A percentile compares a stretch with the other conserved stretches of the same genome.
phyloP scores from a whole-genome alignment of 1,284 basidiomycete species.

The Stygiomarasmius scandens region DNA sequence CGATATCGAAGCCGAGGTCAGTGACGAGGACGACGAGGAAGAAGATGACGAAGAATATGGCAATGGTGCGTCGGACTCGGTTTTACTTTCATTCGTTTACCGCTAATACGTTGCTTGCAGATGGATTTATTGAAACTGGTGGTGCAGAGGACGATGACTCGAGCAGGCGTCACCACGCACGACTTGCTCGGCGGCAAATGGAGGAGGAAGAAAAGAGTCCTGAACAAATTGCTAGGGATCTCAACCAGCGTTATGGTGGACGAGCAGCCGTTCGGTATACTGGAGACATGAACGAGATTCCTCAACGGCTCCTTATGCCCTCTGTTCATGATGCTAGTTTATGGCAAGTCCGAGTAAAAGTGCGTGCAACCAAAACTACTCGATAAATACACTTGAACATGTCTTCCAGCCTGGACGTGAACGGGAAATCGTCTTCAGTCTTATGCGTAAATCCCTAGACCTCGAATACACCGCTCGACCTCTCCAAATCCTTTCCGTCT shows the following conservation, averaged over 20 bases:
- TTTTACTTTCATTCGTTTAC: not conserved
- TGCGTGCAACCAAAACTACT: conserved; percentile 36
- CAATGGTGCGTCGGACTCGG: conserved; percentile 50
- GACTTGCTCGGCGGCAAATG: conserved; percentile 67
- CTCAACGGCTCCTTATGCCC: conserved; percentile 96
- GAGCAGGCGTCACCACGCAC: conserved; percentile 72
- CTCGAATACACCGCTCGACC: conserved; percentile 77
- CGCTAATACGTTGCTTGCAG: conserved; percentile 33
- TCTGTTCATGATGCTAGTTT: conserved; percentile 94
- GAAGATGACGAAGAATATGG: conserved; percentile 88
- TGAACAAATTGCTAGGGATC: conserved; percentile 83
- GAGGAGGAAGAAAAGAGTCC: conserved; percentile 82
- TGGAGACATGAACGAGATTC: conserved; percentile 92
- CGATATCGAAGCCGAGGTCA: conserved; percentile 94
- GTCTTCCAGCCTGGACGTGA: conserved; percentile 80
- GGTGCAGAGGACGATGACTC: conserved; percentile 76
- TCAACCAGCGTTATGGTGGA: conserved; percentile 81
- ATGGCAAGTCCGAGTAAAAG: conserved; percentile 96
- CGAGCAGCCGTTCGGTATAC: conserved; percentile 74
- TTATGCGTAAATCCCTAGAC: conserved; percentile 91
- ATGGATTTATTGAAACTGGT: conserved; percentile 83
- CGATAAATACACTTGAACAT: not conserved
- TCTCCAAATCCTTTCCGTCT: conserved; percentile 88
- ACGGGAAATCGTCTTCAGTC: conserved; percentile 89
- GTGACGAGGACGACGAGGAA: conserved; percentile 94